Percentiles rank a stretch among this genome's conserved stretches.
These are phyloP conservation scores for Colletotrichum tanaceti DNA, from an alignment of 2,329 filamentous ascomycete genomes.

Conservation along the genomic window DNA sequence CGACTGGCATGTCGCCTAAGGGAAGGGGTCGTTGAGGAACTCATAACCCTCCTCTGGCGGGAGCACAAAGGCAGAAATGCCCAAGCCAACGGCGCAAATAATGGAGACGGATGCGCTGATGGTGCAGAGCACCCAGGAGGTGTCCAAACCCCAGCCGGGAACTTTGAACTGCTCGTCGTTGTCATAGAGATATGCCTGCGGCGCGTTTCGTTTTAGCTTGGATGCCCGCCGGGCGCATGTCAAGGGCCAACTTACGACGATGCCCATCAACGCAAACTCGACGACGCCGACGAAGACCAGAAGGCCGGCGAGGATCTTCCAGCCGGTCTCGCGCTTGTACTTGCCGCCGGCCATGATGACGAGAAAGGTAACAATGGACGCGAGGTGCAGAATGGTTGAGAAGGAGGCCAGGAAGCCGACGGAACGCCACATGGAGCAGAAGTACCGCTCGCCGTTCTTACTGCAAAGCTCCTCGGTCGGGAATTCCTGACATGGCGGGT, in stretches of 20 bases:
- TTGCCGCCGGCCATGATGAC: constrained; percentile 84
- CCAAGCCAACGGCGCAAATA: constrained; percentile 68
- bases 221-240: constrained; percentile 19
- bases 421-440: constrained; percentile 92
- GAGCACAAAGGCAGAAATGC: constrained; percentile 74
- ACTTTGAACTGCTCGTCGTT: constrained; percentile 85
- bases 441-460: constrained; percentile 71
- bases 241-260: constrained; percentile 74
- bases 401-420: constrained; percentile 91
- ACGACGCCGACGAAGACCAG: constrained; percentile 74
- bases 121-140: constrained; percentile 79
- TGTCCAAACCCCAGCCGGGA: constrained; percentile 82
- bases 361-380: constrained; percentile 81
- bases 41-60: constrained; percentile 90
- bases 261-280: constrained; percentile 80
- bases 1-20: not conserved
- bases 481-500: constrained; percentile 71
- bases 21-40: constrained; percentile 62
- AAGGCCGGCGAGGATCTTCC: constrained; percentile 78
- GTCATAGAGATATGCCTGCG: constrained; percentile 83
- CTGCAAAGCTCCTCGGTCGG: constrained; percentile 76
- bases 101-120: constrained; percentile 66
- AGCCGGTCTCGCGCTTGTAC: constrained; percentile 82
- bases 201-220: not conserved
- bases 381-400: constrained; percentile 83